phyloP scores from a whole-genome alignment of 2,329 filamentous ascomycete genomes.

The Ophiostoma piceae region DNA sequence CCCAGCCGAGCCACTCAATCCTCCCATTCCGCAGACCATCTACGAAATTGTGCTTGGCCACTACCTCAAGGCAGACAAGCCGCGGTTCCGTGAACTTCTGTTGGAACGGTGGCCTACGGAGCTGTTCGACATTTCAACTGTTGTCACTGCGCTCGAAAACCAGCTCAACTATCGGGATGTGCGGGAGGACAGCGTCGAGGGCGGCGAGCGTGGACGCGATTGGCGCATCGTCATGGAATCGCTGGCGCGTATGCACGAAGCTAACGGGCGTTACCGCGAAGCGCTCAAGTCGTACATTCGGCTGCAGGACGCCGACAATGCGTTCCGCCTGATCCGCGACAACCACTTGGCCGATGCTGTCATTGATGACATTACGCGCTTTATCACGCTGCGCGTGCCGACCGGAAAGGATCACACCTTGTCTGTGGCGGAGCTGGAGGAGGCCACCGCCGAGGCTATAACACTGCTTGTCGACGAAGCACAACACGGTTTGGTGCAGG shows the following conservation, averaged over 20 bases:
- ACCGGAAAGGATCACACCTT: constrained; percentile 63
- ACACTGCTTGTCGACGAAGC: constrained; percentile 85
- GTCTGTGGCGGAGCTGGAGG: constrained; percentile 65
- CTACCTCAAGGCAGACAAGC: constrained; percentile 75
- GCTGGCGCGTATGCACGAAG: constrained; percentile 77
- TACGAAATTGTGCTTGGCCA: constrained; percentile 88
- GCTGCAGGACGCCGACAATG: constrained; percentile 84
- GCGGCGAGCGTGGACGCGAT: constrained; percentile 66
- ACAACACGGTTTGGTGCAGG: constrained; percentile 77
- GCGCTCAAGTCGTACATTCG: constrained; percentile 84
- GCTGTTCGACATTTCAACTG: constrained; percentile 70
- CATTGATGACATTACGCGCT: constrained; percentile 80
- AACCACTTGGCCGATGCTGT: constrained; percentile 87
- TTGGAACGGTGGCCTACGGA: constrained; percentile 80
- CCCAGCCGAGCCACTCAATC: constrained; percentile 68
- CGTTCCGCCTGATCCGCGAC: constrained; percentile 79
- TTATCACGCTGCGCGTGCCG: constrained; percentile 81
- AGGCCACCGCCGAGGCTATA: constrained; percentile 76
- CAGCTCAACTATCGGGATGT: constrained; percentile 73
- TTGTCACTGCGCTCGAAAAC: constrained; percentile 74
- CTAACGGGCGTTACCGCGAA: constrained; percentile 73
- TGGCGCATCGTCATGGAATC: constrained; percentile 88
- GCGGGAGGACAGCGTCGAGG: constrained; percentile 68
- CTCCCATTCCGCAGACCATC: constrained; percentile 71
- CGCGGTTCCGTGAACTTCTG: constrained; percentile 69